Base-by-base conservation (phyloP, 2,329 filamentous ascomycete species). In the Trichoderma polysporum region DNA sequence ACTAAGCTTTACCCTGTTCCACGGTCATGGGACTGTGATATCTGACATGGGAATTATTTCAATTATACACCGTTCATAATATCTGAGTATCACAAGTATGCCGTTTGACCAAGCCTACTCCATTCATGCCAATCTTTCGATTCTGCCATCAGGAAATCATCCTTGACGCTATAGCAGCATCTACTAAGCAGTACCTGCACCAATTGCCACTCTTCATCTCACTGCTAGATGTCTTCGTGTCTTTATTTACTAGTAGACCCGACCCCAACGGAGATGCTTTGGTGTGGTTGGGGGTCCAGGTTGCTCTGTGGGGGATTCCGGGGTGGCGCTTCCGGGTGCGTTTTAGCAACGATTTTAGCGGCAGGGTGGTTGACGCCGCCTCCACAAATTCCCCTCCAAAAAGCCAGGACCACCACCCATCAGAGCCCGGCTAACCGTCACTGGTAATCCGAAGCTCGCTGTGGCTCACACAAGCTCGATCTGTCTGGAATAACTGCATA, bases 381-480 rank as follows among this genome's bases (percentile, higher is more conserved):
- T 53, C 60, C 49, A 53, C 49, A 63, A 54, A 29, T 45, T 22
- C 35, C 15, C 15, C 50, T 41, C 47, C n/a, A 33, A 61, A 63
- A 37, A 25, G 33, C 59, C 47, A 62, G 59, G 59, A 35, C 57
- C 27, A n/a, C 61, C 50, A 25, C 33, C 58, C 37, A 31, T 39
- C 27, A 27, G 41, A 56, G 33, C 17, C 57, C 56, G 64, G 57
- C 64, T 66, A 66, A 66, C 64, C 64, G 19, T 66, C 64, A 27
- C 9, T 62, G 64, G 64, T 66, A 66, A 66, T 31, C 64, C 64
- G 64, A 66, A 66, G 64, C 56, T 60, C 56, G 15, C 19, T 10
- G 53, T 66, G 62, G 53, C 62, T 37, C 53, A 25, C 29, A 13
- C 27, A 35, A 27, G 56, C 56, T 58, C 57, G 53, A 41, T 37